Percentiles rank a stretch among this genome's conserved stretches.
Conservation (phyloP, 176 grass and related monocot genomes). For the Raddia guianensis region DNA sequence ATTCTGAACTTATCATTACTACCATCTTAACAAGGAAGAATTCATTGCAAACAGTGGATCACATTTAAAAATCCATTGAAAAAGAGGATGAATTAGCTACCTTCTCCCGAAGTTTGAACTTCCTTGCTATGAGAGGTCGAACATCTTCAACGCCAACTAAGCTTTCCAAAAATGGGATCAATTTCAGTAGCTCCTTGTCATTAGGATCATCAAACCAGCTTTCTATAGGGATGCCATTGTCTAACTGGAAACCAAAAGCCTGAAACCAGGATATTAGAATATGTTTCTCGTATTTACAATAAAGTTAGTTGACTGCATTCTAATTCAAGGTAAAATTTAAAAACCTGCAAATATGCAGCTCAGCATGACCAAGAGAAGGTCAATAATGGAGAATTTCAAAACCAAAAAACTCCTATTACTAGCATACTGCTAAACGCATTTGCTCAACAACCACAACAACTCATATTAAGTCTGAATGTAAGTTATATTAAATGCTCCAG, state of each 20-base stretch:
- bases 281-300: not conserved
- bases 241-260: constrained; percentile 93
- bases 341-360: not conserved
- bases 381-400: not conserved
- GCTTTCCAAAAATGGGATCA: constrained; percentile 82
- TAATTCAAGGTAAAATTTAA: not conserved
- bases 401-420: not conserved
- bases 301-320: not conserved
- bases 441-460: not conserved
- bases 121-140: constrained; percentile 62
- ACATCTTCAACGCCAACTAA: constrained; percentile 73
- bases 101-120: constrained; percentile 77
- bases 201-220: constrained; percentile 89
- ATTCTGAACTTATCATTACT: constrained; percentile 30
- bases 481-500: constrained; percentile 3
- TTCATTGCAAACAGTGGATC: constrained; percentile 12
- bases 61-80: constrained; percentile 58
- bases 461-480: not conserved
- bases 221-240: constrained; percentile 89
- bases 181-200: constrained; percentile 61
- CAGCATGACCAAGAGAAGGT: not conserved
- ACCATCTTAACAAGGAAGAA: not conserved
- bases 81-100: constrained; percentile 62
- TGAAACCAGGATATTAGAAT: constrained; percentile 35
- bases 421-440: not conserved